Base-by-base conservation (phyloP, 2,329 filamentous ascomycete genomes). In the Berkeleyomyces rouxiae region DNA sequence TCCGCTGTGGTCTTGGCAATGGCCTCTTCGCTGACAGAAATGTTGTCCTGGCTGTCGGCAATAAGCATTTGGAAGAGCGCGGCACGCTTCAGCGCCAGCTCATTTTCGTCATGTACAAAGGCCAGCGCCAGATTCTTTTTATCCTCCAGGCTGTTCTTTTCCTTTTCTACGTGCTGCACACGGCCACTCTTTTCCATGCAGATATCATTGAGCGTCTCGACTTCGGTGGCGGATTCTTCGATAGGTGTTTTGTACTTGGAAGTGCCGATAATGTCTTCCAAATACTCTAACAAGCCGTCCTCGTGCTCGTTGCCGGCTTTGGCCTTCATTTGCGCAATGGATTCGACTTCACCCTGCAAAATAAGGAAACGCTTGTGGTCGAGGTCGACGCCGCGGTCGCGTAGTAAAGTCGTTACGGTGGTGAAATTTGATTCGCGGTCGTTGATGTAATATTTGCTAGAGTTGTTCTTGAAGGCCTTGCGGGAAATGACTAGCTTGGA, bases 361-460 rank as follows among this genome's bases (percentile, higher is more conserved):
- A 99, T 99, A 61, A 99, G 76, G 75, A 99, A 99, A 65, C 93
- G 88, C 75, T 99, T 99, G 76, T 99, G 93, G 70, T 99, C 93
- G 31, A 99, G 79, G 75, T 99, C 93, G 13, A 99, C 88, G 1
- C 93, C 95, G 33, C 88, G 84, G 31, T 90, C 90, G 63, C 87
- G 87, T 7, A 99, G 81, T 11, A 99, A 78, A 0, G 86, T 89
- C 0, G 91, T 96, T 37, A 99, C 93, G 0, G 85, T 82, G 0
- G 91, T 97, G 72, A 96, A 99, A 70, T 88, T 95, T 42, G 92
- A 96, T 66, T 87, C 85, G 68, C 87, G 88, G 67, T 82, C 84
- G 70, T 99, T 90, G 76, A 99, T 95, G 75, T 95, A 97, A 75
- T 99, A 99, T 73, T 93, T 95, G 82, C 92, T 97, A 7, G 88